These are phyloP conservation scores for Penicillium sp. DNA, from an alignment of 2,329 filamentous ascomycete genomes.

Conservation along the genomic window DNA sequence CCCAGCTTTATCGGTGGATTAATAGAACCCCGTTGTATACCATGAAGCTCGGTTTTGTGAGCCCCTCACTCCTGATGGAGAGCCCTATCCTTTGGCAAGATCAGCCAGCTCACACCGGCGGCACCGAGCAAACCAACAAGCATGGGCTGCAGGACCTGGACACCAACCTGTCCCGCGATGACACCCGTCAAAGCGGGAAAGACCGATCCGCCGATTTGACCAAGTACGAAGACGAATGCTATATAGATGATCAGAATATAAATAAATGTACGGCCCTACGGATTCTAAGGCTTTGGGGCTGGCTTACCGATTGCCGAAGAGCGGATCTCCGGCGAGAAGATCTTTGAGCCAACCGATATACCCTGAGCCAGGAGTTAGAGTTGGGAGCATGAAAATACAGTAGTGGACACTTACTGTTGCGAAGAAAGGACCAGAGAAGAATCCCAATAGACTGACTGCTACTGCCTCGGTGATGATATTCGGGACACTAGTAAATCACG, in stretches of 20 bases:
- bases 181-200: constrained; percentile 59
- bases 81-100: constrained; percentile 31
- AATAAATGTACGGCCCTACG: not conserved
- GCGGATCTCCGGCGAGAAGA: constrained; percentile 52
- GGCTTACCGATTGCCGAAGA: constrained; percentile 48
- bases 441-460: constrained; percentile 55
- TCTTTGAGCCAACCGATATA: constrained; percentile 54
- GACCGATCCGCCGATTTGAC: constrained; percentile 56
- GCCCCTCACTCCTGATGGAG: constrained; percentile 24
- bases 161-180: constrained; percentile 48
- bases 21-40: too few relatives aligned
- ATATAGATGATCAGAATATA: not conserved
- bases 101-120: constrained; percentile 50
- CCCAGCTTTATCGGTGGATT: not conserved
- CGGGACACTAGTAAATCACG: constrained; percentile 34
- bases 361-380: constrained; percentile 15
- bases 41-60: not conserved
- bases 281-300: not conserved
- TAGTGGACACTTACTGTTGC: constrained; percentile 46
- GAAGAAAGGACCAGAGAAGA: constrained; percentile 61
- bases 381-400: not conserved
- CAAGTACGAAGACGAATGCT: constrained; percentile 57
- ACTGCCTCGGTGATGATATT: constrained; percentile 54
- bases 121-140: constrained; percentile 50
- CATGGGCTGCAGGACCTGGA: constrained; percentile 54